A percentile compares a stretch with the other conserved stretches of the same genome.
Conservation (phyloP, 176 grass and related monocot species). For the Melocanna baccifera region DNA sequence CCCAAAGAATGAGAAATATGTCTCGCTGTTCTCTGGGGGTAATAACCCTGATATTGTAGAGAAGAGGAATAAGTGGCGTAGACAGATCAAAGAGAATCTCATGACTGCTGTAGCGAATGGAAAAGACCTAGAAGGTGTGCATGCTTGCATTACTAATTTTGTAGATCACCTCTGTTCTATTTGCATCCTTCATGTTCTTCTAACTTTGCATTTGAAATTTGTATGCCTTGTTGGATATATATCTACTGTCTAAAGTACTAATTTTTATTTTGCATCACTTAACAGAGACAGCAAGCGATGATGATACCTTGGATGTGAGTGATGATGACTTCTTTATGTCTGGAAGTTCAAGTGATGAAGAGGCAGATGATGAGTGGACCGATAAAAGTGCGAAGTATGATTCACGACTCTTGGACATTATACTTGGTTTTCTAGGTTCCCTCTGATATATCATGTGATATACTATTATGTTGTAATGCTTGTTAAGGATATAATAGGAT, state of each 20-base stretch:
- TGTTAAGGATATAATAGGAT: too few relatives aligned
- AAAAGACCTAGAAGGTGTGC: conserved; percentile 84
- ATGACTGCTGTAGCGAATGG: conserved; percentile 73
- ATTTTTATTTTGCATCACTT: conserved; percentile 18
- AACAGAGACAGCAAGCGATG: conserved; percentile 93
- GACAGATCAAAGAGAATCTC: conserved; percentile 83
- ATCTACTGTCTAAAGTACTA: conserved; percentile 22
- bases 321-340: conserved; percentile 96
- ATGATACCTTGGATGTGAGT: conserved; percentile 88
- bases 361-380: conserved; percentile 96
- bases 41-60: conserved; percentile 52
- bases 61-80: conserved; percentile 73
- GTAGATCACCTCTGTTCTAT: conserved; percentile 2
- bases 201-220: background rate
- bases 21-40: conserved; percentile 67
- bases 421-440: background rate
- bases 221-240: background rate
- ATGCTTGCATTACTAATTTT: conserved; percentile 8
- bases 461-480: background rate
- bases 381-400: conserved; percentile 93
- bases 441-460: background rate
- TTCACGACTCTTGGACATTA: background rate
- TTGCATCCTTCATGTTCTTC: background rate
- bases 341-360: conserved; percentile 97
- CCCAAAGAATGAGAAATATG: conserved; percentile 89